A percentile compares a stretch with the other conserved stretches of the same genome.
Evolutionary conservation across 495 filamentous ascomycete species (phyloP).

Genomic region (Apodospora peruviana): DNA sequence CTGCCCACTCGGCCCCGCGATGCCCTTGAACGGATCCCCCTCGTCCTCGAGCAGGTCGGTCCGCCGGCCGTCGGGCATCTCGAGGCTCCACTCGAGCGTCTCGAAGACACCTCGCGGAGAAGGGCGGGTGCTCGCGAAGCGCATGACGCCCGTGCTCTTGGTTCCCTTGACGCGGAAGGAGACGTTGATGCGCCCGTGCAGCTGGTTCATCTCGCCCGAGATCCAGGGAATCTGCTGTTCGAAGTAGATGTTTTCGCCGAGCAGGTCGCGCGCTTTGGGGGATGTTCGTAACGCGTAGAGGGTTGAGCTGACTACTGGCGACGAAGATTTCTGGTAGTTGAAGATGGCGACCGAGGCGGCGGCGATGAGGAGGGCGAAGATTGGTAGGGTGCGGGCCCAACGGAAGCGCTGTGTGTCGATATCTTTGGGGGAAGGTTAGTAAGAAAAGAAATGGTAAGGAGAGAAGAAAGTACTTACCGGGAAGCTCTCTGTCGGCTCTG

Average conservation of each 20-base stretch:
- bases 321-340: slow-evolving; percentile 94
- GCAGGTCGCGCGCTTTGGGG: slow-evolving; percentile 59
- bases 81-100: slow-evolving; percentile 72
- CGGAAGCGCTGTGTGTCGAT: slow-evolving; percentile 26
- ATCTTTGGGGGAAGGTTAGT: slow-evolving; percentile 7
- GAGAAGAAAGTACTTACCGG: slow-evolving; percentile 35
- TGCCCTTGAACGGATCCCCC: slow-evolving; percentile 55
- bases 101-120: slow-evolving; percentile 68
- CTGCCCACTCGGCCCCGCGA: slow-evolving; percentile 17
- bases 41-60: slow-evolving; percentile 65
- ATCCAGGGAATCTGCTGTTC: slow-evolving; percentile 87
- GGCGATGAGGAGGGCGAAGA: slow-evolving; percentile 54
- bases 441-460: background rate
- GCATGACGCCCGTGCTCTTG: slow-evolving; percentile 63
- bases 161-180: slow-evolving; percentile 82
- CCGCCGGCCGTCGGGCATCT: slow-evolving; percentile 57
- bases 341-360: slow-evolving; percentile 76
- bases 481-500: slow-evolving; percentile 75
- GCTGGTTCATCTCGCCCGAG: slow-evolving; percentile 83
- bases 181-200: slow-evolving; percentile 88
- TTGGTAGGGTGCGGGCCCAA: slow-evolving; percentile 46
- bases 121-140: slow-evolving; percentile 70
- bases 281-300: slow-evolving; percentile 88
- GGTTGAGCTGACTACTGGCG: slow-evolving; percentile 73
- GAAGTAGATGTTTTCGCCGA: slow-evolving; percentile 95